Base-by-base conservation (phyloP, 2,329 filamentous ascomycete genomes). In the Paracorniculantispora psalliotae region DNA sequence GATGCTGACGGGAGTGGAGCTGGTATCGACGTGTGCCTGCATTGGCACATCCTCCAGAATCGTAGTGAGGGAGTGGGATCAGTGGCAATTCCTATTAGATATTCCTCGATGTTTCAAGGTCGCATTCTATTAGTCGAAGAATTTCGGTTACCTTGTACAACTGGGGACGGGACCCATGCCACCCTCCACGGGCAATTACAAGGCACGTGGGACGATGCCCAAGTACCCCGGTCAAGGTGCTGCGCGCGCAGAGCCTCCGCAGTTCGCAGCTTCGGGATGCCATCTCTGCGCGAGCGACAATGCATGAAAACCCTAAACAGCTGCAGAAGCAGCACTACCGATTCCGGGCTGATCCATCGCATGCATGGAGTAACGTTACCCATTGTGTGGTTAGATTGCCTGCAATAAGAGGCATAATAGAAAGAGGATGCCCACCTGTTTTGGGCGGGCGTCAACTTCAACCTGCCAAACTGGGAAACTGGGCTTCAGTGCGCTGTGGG, bases 331-430 rank as follows among this genome's bases (percentile, higher is more conserved):
- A 4, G 4, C 3, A 3, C 33, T 9, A 37, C n/a, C n/a, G 33
- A 37, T 37, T 37, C 17, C 10, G 12, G 33, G 33, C 12, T 37
- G 33, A n/a, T 37, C 19, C 15, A 28, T 25, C 39, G 39, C 39
- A 54, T 35, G 39, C 39, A 54, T 35, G 35, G 49, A 30, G 53
- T 57, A 57, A 57, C 53, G 53, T 57, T 57, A 49, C 53, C 44
- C 53, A 57, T 10, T 21, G 44, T 9, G 41, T 44, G 52, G 43
- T 28, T 26, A 39, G 30, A 6, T 21, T 21, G 21, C 15, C 33
- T 23, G 43, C 9, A 48, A 39, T n/a, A n/a, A n/a, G n/a, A 41
- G 30, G 33, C 33, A 28, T 25, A 23, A 48, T n/a, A n/a, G n/a
- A n/a, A n/a, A n/a, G n/a, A n/a, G n/a, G n/a, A n/a, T n/a, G n/a